Base-by-base conservation (phyloP, 768 basidiomycete genomes). In the Lentinula edodes region DNA sequence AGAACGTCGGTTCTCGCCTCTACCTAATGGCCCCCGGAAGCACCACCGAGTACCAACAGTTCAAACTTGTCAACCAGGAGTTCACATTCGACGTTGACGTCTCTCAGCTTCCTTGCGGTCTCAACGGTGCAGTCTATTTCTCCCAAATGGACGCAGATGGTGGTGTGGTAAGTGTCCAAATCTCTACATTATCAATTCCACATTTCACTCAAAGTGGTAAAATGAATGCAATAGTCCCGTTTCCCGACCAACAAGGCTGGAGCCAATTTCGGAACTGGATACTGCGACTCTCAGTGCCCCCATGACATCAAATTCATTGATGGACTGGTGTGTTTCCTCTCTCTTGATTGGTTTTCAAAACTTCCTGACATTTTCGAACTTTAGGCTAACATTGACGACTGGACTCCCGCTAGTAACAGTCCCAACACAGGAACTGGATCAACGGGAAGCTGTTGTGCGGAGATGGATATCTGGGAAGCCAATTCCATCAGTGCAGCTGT, bases 281-380 rank as follows among this genome's bases (percentile, higher is more conserved):
- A 86, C 73, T 85, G 84, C 70, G 84, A 86, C 69, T 78, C 84
- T 15, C 85, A 86, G 71, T 86, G 84, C 74, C 85, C 84, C 9
- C 72, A 75, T 41, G 84, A 85, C 66, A 75, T 85, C 71, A 85
- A 86, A 70, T 85, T 85, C 71, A 84, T 86, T 71, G 78, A 82
- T 70, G 85, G 85, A 67, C 67, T 75, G 74, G 83, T 81, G 54
- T 60, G 76, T 66, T 6, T 42, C 18, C 39, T 18, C 9, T 18
- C 9, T 36, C 6, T n/a, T 28, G 28, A 7, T 35, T 18, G 34
- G 32, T 42, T 52, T 18, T 6, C 16, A 20, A 28, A 34, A 5
- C 15, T 13, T 46, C 64, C 62, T 35, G 10, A 57, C 32, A 20
- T 52, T 23, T 28, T 15, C n/a, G 16, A 3, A n/a, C 34, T 15